Percentiles rank a stretch among this genome's conserved stretches.
Conservation (phyloP, 805 yeast genomes). For the Cyberlindnera sargentensis region DNA sequence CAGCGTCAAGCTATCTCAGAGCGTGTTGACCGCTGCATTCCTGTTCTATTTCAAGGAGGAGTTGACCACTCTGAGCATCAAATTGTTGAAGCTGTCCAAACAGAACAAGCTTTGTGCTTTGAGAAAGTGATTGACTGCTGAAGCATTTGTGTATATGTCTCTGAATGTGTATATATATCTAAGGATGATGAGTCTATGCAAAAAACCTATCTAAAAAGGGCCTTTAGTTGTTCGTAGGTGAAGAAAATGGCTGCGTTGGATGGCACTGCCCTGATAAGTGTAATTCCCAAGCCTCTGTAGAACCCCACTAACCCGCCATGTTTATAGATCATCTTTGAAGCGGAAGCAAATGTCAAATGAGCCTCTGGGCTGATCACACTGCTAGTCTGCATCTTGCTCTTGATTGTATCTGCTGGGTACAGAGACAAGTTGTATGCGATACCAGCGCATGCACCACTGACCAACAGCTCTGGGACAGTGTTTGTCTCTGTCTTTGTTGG, state of each 20-base stretch:
- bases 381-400: slow-evolving; percentile 75
- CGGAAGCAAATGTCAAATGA: slow-evolving; percentile 27
- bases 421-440: slow-evolving; percentile 69
- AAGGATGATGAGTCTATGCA: neutral
- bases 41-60: slow-evolving; percentile 88
- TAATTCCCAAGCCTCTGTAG: slow-evolving; percentile 81
- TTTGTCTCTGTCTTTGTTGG: slow-evolving; percentile 17
- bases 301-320: slow-evolving; percentile 63
- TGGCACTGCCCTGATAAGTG: slow-evolving; percentile 76
- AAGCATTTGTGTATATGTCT: neutral
- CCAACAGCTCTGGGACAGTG: slow-evolving; percentile 47
- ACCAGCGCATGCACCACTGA: slow-evolving; percentile 87
- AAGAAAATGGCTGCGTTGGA: slow-evolving; percentile 85
- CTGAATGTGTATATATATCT: neutral
- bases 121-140: neutral
- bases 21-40: slow-evolving; percentile 84
- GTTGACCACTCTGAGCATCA: slow-evolving; percentile 53
- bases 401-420: slow-evolving; percentile 88
- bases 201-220: slow-evolving; percentile 14
- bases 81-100: slow-evolving; percentile 39
- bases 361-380: slow-evolving; percentile 27
- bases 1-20: slow-evolving; percentile 70
- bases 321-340: slow-evolving; percentile 33
- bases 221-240: slow-evolving; percentile 60
- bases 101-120: slow-evolving; percentile 2